Base-by-base conservation (phyloP, 2,329 filamentous ascomycete species). In the Chrysoporthe puriensis region DNA sequence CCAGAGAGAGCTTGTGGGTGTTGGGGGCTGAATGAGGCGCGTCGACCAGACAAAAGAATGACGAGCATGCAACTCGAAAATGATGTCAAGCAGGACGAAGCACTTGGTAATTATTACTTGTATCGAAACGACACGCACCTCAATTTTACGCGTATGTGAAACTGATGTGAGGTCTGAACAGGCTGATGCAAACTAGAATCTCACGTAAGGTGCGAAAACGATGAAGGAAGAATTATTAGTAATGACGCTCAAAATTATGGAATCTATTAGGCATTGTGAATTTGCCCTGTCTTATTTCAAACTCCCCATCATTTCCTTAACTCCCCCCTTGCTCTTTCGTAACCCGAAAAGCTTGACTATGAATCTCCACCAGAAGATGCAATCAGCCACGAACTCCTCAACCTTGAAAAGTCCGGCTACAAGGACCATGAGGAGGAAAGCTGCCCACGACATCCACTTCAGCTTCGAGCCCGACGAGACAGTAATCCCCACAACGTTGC, bases 371-470 rank as follows among this genome's bases (percentile, higher is more conserved):
- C 68, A 69, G 7, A 65, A 59, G n/a, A 65, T 7, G 46, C 52
- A 62, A 14, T 69, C 62, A 0, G 52, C 65, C 58, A 60, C 65
- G 2, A 67, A 64, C 34, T 69, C 68, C 44, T 69, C 62, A 5
- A 69, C 32, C 26, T 69, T 69, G 60, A 69, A 60, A 8, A 42
- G 44, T 16, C 54, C 44, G 13, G 65, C 52, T n/a, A 69, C 62
- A 1, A 63, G 6, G 14, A 52, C 58, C 65, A 67, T 67, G 26
- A 67, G 54, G 14, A 63, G 26, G 16, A 64, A 69, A 8, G 68
- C 68, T 1, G 68, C 68, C 68, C 68, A 69, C 14, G 68, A 69
- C 52, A 69, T 59, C 68, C 68, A 69, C 65, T 69, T 69, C 48
- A 69, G 68, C 62, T 56, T 34, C 3, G 66, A 59, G 42, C 68